Percentiles rank a stretch among this genome's conserved stretches.
phyloP scores from a whole-genome alignment of 352 stramenopile genomes.

The Phytophthora cajani region DNA sequence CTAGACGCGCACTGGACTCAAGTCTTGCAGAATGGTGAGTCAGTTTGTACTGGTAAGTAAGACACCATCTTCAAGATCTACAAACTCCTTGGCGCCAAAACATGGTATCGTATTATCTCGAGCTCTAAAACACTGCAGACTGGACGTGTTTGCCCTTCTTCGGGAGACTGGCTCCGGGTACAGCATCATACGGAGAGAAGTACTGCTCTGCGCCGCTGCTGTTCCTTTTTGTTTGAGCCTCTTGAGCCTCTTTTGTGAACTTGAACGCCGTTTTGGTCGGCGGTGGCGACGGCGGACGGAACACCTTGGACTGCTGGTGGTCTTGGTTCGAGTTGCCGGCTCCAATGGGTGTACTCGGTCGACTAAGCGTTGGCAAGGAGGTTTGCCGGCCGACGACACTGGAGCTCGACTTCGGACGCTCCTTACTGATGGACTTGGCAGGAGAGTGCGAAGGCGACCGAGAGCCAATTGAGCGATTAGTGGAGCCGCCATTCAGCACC shows the following conservation, averaged over 20 bases:
- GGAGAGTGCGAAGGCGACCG: constrained; percentile 54
- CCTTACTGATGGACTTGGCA: constrained; percentile 35
- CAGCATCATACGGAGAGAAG: constrained; percentile 74
- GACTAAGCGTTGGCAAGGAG: constrained; percentile 45
- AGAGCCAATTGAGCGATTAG: constrained; percentile 33
- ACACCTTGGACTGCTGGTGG: constrained; percentile 49
- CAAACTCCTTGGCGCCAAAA: constrained; percentile 2
- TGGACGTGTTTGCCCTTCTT: constrained; percentile 60
- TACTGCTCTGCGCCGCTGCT: constrained; percentile 55
- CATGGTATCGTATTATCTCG: neutral
- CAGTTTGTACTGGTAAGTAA: neutral
- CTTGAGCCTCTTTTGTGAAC: constrained; percentile 70
- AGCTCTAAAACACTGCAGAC: constrained; percentile 39
- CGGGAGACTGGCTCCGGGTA: constrained; percentile 43
- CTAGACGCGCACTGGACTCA: constrained; percentile 19
- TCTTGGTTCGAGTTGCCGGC: constrained; percentile 5
- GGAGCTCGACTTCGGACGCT: constrained; percentile 67
- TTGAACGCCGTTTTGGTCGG: constrained; percentile 78
- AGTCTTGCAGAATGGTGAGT: constrained; percentile 2
- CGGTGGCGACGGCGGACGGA: constrained; percentile 65
- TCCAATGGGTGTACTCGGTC: constrained; percentile 31
- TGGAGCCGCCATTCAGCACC: constrained; percentile 55
- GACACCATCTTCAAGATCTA: neutral
- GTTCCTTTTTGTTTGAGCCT: constrained; percentile 28
- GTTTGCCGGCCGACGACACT: constrained; percentile 47